Evolutionary conservation across 306 rosid species (phyloP).

Genomic region (Corylus heterophylla): DNA sequence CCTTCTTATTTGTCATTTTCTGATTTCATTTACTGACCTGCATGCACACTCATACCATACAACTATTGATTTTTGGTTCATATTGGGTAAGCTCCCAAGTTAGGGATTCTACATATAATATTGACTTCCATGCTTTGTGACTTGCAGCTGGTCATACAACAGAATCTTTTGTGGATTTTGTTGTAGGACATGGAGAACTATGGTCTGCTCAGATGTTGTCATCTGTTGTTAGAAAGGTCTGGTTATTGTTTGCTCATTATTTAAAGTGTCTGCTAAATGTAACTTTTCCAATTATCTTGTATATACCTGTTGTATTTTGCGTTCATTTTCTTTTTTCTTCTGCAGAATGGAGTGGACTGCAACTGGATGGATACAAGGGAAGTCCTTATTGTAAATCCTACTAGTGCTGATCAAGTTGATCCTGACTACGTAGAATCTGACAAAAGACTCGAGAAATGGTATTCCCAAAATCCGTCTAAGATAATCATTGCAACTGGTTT

Average conservation of each 20-base stretch:
- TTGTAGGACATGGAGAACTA: constrained; percentile 98
- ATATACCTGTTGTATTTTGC: constrained; percentile 19
- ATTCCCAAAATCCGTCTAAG: constrained; percentile 61
- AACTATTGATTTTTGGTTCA: not conserved
- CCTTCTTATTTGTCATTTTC: not conserved
- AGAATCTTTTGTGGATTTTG: constrained; percentile 94
- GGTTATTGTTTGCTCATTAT: constrained; percentile 19
- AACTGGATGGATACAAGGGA: constrained; percentile 99
- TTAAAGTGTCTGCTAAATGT: constrained; percentile 11
- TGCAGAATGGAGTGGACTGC: constrained; percentile 78
- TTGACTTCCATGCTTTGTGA: constrained; percentile 34
- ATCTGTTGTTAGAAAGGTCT: constrained; percentile 71
- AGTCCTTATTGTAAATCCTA: constrained; percentile 87
- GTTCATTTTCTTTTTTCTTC: not conserved
- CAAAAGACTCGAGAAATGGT: constrained; percentile 76
- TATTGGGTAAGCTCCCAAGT: constrained; percentile 12
- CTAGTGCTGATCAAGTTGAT: constrained; percentile 89
- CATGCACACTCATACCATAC: not conserved
- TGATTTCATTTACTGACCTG: not conserved
- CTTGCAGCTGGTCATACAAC: constrained; percentile 98
- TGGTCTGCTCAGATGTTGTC: constrained; percentile 97
- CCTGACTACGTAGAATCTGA: constrained; percentile 79
- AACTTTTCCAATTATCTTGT: constrained; percentile 18
- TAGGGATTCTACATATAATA: constrained; percentile 16
- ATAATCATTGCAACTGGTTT: constrained; percentile 92